A percentile compares a stretch with the other conserved stretches of the same genome.
These are phyloP conservation scores for Berkeleyomyces basicola DNA, from an alignment of 2,329 filamentous ascomycete genomes.

Conservation along the genomic window DNA sequence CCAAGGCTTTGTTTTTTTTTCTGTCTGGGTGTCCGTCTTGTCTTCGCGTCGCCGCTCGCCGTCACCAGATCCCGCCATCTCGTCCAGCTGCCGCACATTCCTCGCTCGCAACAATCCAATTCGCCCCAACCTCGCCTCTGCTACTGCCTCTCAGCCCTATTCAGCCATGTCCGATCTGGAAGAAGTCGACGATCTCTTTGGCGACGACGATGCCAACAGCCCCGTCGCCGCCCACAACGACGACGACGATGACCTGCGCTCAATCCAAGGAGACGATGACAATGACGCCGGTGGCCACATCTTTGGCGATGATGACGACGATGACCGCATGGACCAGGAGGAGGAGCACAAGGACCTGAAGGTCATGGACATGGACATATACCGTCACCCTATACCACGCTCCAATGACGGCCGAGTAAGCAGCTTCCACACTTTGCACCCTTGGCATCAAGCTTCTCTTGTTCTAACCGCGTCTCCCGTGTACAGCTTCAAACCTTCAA, in stretches of 20 bases:
- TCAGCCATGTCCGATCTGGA: conserved; percentile 37
- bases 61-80: neutral
- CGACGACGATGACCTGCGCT: conserved; percentile 32
- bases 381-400: conserved; percentile 53
- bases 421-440: conserved; percentile 5
- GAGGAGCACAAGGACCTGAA: conserved; percentile 30
- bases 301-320: conserved; percentile 9
- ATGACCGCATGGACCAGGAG: conserved; percentile 12
- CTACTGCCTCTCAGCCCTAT: neutral
- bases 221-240: conserved; percentile 44
- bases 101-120: neutral
- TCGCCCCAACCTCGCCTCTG: neutral
- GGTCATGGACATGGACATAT: conserved; percentile 47
- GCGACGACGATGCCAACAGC: conserved; percentile 44
- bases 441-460: neutral
- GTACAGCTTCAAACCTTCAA: conserved; percentile 14
- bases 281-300: conserved; percentile 17
- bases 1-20: conserved; percentile 12
- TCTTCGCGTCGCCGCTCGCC: conserved; percentile 9
- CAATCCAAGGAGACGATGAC: conserved; percentile 31
- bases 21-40: neutral
- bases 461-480: neutral
- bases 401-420: conserved; percentile 53
- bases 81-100: neutral
- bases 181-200: conserved; percentile 45